Percentiles rank a stretch among this genome's conserved stretches.
phyloP scores from a whole-genome alignment of 768 basidiomycete species.

The Chiua virens region DNA sequence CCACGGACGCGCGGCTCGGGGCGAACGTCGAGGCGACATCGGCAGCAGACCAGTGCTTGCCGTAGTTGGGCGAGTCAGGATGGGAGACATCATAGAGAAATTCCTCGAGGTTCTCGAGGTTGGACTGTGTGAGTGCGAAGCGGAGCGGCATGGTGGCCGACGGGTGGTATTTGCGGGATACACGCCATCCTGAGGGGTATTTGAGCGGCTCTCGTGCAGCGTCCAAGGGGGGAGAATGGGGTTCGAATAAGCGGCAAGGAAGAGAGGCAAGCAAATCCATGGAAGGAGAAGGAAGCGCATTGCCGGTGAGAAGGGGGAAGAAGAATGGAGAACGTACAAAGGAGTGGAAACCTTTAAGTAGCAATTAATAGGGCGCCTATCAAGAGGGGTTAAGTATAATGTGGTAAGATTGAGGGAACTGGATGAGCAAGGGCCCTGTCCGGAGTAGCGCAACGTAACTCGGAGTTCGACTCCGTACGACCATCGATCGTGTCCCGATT shows the following conservation, averaged over 20 bases:
- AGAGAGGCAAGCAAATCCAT: conserved; percentile 22
- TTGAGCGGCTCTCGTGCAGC: conserved; percentile 29
- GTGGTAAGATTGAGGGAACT: too few relatives aligned
- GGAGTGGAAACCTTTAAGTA: not conserved
- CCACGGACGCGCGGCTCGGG: conserved; percentile 37
- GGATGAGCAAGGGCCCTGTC: too few relatives aligned
- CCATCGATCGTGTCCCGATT: too few relatives aligned
- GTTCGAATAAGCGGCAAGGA: conserved; percentile 8
- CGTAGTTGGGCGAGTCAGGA: conserved; percentile 44
- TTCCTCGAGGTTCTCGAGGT: conserved; percentile 41
- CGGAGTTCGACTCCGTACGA: too few relatives aligned
- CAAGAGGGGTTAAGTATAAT: too few relatives aligned
- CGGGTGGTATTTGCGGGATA: conserved; percentile 30
- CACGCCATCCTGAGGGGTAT: conserved; percentile 40
- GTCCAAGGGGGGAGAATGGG: conserved; percentile 5
- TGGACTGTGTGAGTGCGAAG: conserved; percentile 44
- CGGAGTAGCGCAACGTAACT: too few relatives aligned
- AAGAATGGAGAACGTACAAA: not conserved
- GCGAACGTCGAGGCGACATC: conserved; percentile 43
- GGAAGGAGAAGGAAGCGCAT: conserved; percentile 25
- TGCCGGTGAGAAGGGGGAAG: not conserved
- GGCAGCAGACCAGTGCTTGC: conserved; percentile 44
- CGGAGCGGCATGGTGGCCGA: conserved; percentile 41
- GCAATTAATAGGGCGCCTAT: too few relatives aligned
- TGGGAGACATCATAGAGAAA: conserved; percentile 43